Evolutionary conservation across 2,329 filamentous ascomycete genomes (phyloP).

Genomic region (Rhynchosporium secalis): DNA sequence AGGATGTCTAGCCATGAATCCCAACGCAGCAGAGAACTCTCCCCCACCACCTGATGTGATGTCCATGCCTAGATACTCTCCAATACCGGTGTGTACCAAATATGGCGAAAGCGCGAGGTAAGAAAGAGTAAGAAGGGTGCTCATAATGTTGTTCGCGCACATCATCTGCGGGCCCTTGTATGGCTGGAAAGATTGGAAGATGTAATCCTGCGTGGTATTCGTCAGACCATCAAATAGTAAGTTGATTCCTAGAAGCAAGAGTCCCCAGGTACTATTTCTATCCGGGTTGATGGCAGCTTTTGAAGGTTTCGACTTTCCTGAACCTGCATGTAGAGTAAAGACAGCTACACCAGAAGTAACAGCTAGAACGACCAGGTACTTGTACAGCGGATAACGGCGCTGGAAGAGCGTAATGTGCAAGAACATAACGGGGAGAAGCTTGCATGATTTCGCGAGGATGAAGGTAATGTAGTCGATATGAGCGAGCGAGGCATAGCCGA

Average conservation of each 20-base stretch:
- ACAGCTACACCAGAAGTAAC: conserved; percentile 92
- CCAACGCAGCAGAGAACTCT: conserved; percentile 76
- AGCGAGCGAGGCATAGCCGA: conserved; percentile 87
- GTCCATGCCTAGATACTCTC: conserved; percentile 67
- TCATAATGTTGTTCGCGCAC: conserved; percentile 93
- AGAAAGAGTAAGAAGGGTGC: conserved; percentile 69
- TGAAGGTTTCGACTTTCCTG: conserved; percentile 53
- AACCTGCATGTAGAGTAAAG: conserved; percentile 83
- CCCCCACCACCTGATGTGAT: conserved; percentile 61
- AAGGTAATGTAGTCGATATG: conserved; percentile 99
- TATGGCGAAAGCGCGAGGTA: conserved; percentile 81
- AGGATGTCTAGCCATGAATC: conserved; percentile 79
- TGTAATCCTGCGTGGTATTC: conserved; percentile 94
- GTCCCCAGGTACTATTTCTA: conserved; percentile 71
- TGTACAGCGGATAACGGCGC: conserved; percentile 87
- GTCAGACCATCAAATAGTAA: conserved; percentile 94
- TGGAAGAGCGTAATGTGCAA: conserved; percentile 91
- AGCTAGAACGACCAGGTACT: conserved; percentile 88
- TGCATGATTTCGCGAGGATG: conserved; percentile 96
- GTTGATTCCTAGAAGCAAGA: conserved; percentile 83
- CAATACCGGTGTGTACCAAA: conserved; percentile 66
- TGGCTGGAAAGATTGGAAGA: conserved; percentile 76
- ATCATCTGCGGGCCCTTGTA: conserved; percentile 98
- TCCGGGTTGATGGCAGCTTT: conserved; percentile 46
- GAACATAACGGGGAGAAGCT: conserved; percentile 97